phyloP scores from a whole-genome alignment of 2,329 filamentous ascomycete genomes.

The Diplodia scrobiculata region DNA sequence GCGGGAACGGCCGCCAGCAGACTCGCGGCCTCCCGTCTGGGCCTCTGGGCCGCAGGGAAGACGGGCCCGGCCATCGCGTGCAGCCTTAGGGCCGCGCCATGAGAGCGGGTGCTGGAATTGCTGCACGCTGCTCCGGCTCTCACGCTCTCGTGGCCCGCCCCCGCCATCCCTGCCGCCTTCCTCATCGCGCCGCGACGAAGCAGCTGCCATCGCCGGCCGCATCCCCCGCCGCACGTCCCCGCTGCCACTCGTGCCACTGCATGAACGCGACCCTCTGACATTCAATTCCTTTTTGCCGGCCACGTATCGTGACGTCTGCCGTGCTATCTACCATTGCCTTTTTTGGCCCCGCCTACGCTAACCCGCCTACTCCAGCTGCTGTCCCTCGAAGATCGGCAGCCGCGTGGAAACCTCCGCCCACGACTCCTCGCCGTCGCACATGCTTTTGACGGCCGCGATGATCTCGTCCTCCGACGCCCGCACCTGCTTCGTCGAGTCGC shows the following conservation, averaged over 20 bases:
- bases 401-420: slow-evolving; percentile 74
- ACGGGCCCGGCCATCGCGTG: neutral
- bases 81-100: neutral
- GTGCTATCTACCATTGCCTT: slow-evolving; percentile 10
- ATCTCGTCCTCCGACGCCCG: slow-evolving; percentile 80
- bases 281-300: neutral
- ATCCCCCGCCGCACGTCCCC: neutral
- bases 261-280: slow-evolving; percentile 21
- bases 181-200: neutral
- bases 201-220: neutral
- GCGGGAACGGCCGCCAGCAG: neutral
- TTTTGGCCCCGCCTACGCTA: neutral
- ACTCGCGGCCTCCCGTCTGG: too few relatives aligned
- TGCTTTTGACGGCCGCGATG: slow-evolving; percentile 67
- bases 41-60: too few relatives aligned
- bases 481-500: slow-evolving; percentile 88
- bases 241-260: slow-evolving; percentile 24
- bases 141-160: neutral
- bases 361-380: slow-evolving; percentile 57
- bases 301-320: slow-evolving; percentile 19
- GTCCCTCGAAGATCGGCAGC: slow-evolving; percentile 81
- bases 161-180: too few relatives aligned
- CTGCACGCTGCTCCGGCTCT: neutral
- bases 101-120: neutral
- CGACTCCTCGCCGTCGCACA: slow-evolving; percentile 64